These are phyloP conservation scores for Inga laurina DNA, from an alignment of 306 rosid genomes.

Conservation along the genomic window DNA sequence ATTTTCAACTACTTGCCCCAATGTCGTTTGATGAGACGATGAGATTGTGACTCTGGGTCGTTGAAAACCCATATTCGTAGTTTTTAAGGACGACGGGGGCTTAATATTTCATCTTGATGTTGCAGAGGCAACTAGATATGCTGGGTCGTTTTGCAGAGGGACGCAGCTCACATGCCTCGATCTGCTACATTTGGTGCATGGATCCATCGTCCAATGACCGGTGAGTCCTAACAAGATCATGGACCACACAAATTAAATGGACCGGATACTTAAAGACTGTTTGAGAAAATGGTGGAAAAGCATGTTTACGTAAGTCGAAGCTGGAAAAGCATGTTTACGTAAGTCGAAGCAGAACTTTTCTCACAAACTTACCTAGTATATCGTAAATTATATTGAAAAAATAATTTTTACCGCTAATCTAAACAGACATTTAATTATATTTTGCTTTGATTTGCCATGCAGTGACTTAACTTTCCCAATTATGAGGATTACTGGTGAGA, in stretches of 20 bases:
- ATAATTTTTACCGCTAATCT: no score
- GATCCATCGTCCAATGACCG: constrained; percentile 10
- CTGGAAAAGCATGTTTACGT: no score
- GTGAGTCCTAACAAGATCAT: background rate
- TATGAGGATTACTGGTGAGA: background rate
- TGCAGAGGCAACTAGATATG: background rate
- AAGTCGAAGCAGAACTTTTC: no score
- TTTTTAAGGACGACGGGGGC: background rate
- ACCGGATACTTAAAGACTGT: background rate
- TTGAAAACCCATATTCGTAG: background rate
- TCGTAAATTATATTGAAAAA: no score
- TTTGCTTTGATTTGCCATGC: background rate
- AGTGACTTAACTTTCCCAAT: background rate
- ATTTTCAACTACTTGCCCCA: background rate
- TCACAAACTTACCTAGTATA: no score
- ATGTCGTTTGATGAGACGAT: background rate
- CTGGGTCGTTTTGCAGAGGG: constrained; percentile 7
- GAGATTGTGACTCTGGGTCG: background rate
- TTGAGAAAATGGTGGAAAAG: no score
- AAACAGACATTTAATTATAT: background rate
- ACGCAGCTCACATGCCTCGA: constrained; percentile 26
- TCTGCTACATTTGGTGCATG: constrained; percentile 21
- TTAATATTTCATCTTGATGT: background rate
- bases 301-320: no score
- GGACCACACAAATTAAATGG: background rate